Percentiles rank a stretch among this genome's conserved stretches.
These are phyloP conservation scores for Colletotrichum sp. DNA, from an alignment of 2,329 filamentous ascomycete genomes.

Conservation along the genomic window DNA sequence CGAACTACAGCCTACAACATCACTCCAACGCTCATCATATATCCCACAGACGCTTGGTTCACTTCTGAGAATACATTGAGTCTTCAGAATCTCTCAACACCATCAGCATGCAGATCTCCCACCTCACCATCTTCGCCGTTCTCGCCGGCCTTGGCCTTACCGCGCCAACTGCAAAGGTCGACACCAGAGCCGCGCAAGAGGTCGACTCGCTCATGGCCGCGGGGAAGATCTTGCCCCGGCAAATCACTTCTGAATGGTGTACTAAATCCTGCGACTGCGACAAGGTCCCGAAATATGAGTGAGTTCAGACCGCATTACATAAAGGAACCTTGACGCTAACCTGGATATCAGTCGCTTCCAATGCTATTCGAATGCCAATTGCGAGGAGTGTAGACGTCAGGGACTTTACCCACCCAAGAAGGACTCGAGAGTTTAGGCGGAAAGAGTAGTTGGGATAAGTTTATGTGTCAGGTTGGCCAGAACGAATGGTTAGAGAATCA, in stretches of 20 bases:
- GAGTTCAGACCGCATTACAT: not conserved
- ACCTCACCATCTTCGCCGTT: constrained; percentile 8
- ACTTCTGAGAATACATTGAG: not conserved
- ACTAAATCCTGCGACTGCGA: constrained; percentile 28
- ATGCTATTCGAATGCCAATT: constrained; percentile 35
- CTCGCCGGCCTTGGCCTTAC: not conserved
- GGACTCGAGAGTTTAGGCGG: not conserved
- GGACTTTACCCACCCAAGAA: not conserved
- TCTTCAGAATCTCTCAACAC: not conserved
- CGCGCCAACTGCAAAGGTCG: not conserved
- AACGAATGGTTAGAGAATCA: not conserved
- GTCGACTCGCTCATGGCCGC: constrained; percentile 17
- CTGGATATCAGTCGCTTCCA: constrained; percentile 32
- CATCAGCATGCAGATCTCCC: not conserved
- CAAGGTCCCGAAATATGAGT: constrained; percentile 25
- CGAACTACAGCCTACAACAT: not conserved
- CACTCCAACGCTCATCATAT: not conserved
- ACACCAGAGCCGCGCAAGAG: not conserved
- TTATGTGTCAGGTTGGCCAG: not conserved
- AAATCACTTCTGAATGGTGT: not conserved
- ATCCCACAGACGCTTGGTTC: not conserved
- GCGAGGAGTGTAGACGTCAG: constrained; percentile 24
- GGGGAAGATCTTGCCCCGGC: not conserved
- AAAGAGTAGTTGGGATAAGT: not conserved
- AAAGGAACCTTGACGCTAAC: not conserved